These are phyloP conservation scores for Flagelloscypha sp. DNA, from an alignment of 768 basidiomycete genomes.

Conservation along the genomic window DNA sequence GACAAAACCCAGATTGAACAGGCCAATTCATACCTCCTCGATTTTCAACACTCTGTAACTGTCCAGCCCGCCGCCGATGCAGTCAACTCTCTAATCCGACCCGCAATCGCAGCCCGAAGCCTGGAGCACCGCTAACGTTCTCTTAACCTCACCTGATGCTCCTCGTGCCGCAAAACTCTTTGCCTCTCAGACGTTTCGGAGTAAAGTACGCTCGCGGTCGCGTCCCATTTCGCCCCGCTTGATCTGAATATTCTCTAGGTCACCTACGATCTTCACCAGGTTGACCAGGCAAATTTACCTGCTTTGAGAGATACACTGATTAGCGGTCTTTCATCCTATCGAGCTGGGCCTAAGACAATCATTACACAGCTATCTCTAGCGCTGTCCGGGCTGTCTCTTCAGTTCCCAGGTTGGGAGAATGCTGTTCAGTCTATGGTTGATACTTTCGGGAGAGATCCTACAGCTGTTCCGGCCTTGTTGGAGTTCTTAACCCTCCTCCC, in stretches of 20 bases:
- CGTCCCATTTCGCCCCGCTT: constrained; percentile 10
- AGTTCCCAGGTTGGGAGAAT: constrained; percentile 79
- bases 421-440: constrained; percentile 78
- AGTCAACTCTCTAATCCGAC: constrained; percentile 47
- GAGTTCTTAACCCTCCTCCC: constrained; percentile 89
- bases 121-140: constrained; percentile 90
- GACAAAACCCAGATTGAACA: constrained; percentile 76
- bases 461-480: constrained; percentile 73
- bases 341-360: constrained; percentile 72
- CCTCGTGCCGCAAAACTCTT: constrained; percentile 81
- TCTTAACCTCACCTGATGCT: constrained; percentile 74
- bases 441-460: constrained; percentile 75
- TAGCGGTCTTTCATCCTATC: constrained; percentile 62
- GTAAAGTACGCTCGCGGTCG: constrained; percentile 58
- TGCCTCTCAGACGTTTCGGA: constrained; percentile 92
- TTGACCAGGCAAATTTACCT: constrained; percentile 61
- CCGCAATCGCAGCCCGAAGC: constrained; percentile 83
- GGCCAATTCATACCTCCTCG: constrained; percentile 93
- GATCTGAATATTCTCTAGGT: constrained; percentile 53
- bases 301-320: constrained; percentile 86
- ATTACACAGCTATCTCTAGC: constrained; percentile 87
- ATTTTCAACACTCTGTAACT: constrained; percentile 99
- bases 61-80: constrained; percentile 65
- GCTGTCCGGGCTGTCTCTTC: constrained; percentile 82
- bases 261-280: constrained; percentile 88